Conservation (phyloP, 75 land plant species). For the Chamaecyparis obtusa region DNA sequence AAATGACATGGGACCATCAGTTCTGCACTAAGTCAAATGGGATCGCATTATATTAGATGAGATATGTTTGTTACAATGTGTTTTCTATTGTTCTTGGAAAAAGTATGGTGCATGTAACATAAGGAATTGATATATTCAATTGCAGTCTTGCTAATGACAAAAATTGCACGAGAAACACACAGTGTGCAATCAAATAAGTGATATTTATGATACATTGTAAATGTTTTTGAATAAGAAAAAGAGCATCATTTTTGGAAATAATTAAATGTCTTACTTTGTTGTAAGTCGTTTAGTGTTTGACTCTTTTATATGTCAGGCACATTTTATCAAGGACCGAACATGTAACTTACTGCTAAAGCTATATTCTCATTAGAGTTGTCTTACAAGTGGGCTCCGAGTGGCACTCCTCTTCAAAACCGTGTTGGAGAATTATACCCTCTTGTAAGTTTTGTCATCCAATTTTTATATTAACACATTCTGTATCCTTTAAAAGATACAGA, state of each 20-base stretch:
- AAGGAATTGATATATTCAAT: neutral
- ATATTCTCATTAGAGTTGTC: slow-evolving; percentile 65
- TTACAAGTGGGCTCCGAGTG: slow-evolving; percentile 91
- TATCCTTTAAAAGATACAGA: neutral
- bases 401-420: slow-evolving; percentile 95
- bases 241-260: neutral
- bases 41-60: slow-evolving; percentile 85
- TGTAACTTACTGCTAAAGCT: slow-evolving; percentile 81
- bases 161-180: neutral
- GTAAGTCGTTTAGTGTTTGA: neutral
- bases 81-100: neutral
- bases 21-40: slow-evolving; percentile 83
- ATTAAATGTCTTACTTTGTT: neutral
- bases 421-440: slow-evolving; percentile 87
- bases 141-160: neutral
- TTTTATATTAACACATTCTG: neutral
- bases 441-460: slow-evolving; percentile 31
- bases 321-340: slow-evolving; percentile 72
- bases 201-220: neutral
- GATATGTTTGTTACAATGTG: slow-evolving; percentile 25
- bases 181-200: too few relatives aligned
- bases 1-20: slow-evolving; percentile 21
- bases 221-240: neutral
- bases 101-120: neutral
- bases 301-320: slow-evolving; percentile 42